Evolutionary conservation across 768 basidiomycete species (phyloP), one percentile per base, ranked within the genome.

Genomic region (Cystobasidiopsis lactophilus): DNA sequence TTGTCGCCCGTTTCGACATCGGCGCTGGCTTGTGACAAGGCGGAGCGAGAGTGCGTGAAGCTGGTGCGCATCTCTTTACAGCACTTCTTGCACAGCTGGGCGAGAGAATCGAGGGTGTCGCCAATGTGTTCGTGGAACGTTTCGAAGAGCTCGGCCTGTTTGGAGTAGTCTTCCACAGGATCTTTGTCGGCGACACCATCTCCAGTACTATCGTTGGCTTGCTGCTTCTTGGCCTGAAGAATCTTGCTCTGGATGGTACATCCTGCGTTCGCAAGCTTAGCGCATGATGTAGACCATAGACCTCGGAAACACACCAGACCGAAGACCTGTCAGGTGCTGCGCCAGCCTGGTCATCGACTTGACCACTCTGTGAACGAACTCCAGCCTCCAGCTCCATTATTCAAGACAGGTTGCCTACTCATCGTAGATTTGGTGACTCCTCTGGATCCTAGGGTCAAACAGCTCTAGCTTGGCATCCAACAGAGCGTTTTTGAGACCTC

Each of bases 261-360:
- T n/a, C n/a, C n/a, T n/a, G n/a, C n/a, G n/a, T n/a, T n/a, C n/a
- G n/a, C n/a, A n/a, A n/a, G n/a, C n/a, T n/a, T n/a, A n/a, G n/a
- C n/a, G n/a, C n/a, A n/a, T n/a, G n/a, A n/a, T n/a, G n/a, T n/a
- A n/a, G n/a, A n/a, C n/a, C n/a, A n/a, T n/a, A n/a, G n/a, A n/a
- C n/a, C n/a, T n/a, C n/a, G n/a, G n/a, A n/a, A n/a, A n/a, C n/a
- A n/a, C n/a, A 1, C 86, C 82, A 53, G 82, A 78, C 44, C 91
- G 69, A 54, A 96, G 69, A 24, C 91, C 88, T 52, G 80, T 88
- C 37, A 98, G 67, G 68, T 96, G 89, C 63, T 98, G 91, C 1
- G 85, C 93, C 3, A 98, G 74, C 18, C 86, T 71, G 54, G 82
- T 89, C 60, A 98, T 70, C 60, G 79, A 80, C 54, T 78, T 78